Evolutionary conservation across 2,329 filamentous ascomycete genomes (phyloP), one percentile per base, ranked within the genome.

Genomic region (Xylaria sp.): DNA sequence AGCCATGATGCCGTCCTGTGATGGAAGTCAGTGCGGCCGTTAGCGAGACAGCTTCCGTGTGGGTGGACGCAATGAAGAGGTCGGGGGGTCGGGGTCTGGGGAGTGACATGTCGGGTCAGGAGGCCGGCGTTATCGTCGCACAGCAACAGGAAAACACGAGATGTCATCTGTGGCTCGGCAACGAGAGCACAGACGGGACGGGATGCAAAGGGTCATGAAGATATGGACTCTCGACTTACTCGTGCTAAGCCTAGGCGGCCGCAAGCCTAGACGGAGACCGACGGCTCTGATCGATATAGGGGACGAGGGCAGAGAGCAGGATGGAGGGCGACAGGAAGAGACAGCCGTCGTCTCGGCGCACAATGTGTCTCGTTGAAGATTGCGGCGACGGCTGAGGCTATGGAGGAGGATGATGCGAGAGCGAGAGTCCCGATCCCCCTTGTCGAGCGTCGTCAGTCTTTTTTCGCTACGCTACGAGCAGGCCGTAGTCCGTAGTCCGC

Each of bases 1-100:
- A 69, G 82, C 80, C 83, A 86, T 86, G 70, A 75, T 73, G 65
- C 68, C 67, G 67, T 69, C 79, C 78, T 67, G 79, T 74, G 61
- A 78, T 74, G 51, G 13, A 55, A 58, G 50, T 46, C 37, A 52
- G 59, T 57, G 55, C 58, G 47, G 59, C 58, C 52, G 67, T 69
- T 55, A 70, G 68, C 63, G 59, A 63, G 44, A 42, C 23, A n/a
- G 46, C 19, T 49, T 54, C 49, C 16, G 16, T 30, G 54, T 55
- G 60, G 55, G 52, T 55, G 60, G 55, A 52, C 54, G 58, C 54
- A 58, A 58, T 47, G 39, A 48, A 53, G 52, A 48, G 52, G 18
- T 52, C 13, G 57, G 47, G 19, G 19, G 23, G 23, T 30, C 23
- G 23, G 23, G 23, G 23, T 30, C 23, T 30, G 23, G 23, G 37